Conservation (phyloP, 2,329 filamentous ascomycete genomes). For the Sarocladium oryzae region DNA sequence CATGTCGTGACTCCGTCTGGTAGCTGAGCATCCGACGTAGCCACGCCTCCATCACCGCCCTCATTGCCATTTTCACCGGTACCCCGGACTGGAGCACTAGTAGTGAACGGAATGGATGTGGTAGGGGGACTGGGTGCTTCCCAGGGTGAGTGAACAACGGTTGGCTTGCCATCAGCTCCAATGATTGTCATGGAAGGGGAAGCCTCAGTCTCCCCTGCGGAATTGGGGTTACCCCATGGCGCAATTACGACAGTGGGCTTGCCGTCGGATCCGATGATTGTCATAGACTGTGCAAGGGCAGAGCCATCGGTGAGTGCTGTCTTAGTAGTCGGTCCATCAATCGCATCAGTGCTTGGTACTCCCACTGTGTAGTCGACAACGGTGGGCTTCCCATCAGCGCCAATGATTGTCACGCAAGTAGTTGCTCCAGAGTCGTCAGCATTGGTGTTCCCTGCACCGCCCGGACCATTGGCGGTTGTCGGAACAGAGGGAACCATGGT, state of each 20-base stretch:
- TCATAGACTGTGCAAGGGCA: slow-evolving; percentile 3
- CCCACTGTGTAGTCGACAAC: slow-evolving; percentile 3
- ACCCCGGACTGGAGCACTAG: not conserved
- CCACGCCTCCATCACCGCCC: not conserved
- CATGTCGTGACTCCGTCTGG: not conserved
- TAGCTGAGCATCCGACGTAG: not conserved
- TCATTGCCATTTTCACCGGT: not conserved
- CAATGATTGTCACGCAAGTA: slow-evolving; percentile 7
- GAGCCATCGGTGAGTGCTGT: slow-evolving; percentile 2
- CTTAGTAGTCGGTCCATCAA: not conserved
- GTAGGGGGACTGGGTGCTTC: not conserved
- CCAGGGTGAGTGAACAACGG: not conserved
- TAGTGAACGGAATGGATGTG: not conserved
- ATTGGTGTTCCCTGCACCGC: not conserved
- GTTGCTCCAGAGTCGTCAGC: not conserved
- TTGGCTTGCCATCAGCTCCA: slow-evolving; percentile 9
- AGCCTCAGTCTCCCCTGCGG: not conserved
- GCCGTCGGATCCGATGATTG: slow-evolving; percentile 9
- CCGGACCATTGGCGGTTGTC: not conserved
- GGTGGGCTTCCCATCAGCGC: slow-evolving; percentile 9
- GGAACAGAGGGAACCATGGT: not conserved
- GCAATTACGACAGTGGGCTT: not conserved
- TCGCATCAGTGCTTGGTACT: not conserved
- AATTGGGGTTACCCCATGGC: not conserved
- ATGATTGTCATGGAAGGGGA: slow-evolving; percentile 5